These are phyloP conservation scores for Mycotypha africana DNA, from an alignment of 371 early-diverging fungal genomes.

Conservation along the genomic window DNA sequence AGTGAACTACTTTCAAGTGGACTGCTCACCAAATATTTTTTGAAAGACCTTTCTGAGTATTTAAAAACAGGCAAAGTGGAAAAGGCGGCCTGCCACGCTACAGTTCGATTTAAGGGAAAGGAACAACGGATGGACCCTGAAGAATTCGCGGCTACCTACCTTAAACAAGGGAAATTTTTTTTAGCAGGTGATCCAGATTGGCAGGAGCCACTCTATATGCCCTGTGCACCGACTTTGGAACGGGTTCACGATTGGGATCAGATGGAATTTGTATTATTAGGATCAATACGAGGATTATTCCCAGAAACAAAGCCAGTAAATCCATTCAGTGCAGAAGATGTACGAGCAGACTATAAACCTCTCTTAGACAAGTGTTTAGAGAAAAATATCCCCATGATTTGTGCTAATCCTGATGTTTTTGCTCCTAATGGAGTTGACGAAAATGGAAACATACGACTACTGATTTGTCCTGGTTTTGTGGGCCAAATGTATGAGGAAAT, in stretches of 20 bases:
- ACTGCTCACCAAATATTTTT: conserved; percentile 26
- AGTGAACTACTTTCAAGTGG: conserved; percentile 38
- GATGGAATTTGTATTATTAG: conserved; percentile 38
- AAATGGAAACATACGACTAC: conserved; percentile 22
- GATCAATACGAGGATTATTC: conserved; percentile 16
- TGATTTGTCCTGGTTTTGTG: conserved; percentile 36
- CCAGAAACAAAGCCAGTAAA: conserved; percentile 15
- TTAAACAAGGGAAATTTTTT: conserved; percentile 30
- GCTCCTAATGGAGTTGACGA: conserved; percentile 33
- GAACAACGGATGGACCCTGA: conserved; percentile 15
- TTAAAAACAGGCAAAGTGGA: neutral
- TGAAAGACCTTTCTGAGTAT: conserved; percentile 15
- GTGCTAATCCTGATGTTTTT: conserved; percentile 43
- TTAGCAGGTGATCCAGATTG: conserved; percentile 29
- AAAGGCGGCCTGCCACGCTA: conserved; percentile 15
- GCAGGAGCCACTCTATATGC: conserved; percentile 32
- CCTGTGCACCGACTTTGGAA: conserved; percentile 14
- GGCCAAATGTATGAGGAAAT: conserved; percentile 35
- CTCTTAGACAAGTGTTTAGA: conserved; percentile 19
- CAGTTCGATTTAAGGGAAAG: conserved; percentile 2
- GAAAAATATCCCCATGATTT: conserved; percentile 25
- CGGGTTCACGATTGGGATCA: conserved; percentile 18
- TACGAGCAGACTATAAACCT: conserved; percentile 24
- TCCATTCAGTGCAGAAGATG: conserved; percentile 16
- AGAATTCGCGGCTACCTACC: conserved; percentile 15